phyloP scores from a whole-genome alignment of 1,284 basidiomycete species.

The Dichomitus squalens region DNA sequence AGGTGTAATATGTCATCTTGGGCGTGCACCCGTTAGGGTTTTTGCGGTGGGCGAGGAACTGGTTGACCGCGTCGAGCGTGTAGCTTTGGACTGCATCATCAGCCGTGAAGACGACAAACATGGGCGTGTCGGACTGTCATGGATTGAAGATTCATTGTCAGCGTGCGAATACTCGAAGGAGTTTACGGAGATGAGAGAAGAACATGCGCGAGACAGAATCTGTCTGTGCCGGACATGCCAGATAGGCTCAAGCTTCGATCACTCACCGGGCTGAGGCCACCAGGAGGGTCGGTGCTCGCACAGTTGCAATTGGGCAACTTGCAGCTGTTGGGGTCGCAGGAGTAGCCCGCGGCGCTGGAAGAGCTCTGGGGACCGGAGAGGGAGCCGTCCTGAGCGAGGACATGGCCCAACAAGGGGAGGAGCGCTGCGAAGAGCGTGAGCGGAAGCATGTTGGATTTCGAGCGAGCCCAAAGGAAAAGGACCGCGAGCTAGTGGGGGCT shows the following conservation, averaged over 20 bases:
- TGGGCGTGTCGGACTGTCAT: constrained; percentile 60
- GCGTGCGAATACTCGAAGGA: not conserved
- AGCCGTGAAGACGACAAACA: constrained; percentile 74
- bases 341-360: constrained; percentile 60
- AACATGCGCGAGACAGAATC: constrained; percentile 4
- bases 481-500: constrained; percentile 2
- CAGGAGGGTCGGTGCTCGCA: constrained; percentile 72
- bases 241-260: constrained; percentile 8
- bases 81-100: constrained; percentile 78
- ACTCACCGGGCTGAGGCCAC: constrained; percentile 64
- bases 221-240: not conserved
- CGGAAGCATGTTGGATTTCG: constrained; percentile 35
- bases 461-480: not conserved
- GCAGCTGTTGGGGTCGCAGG: constrained; percentile 67
- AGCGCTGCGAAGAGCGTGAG: constrained; percentile 36
- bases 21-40: constrained; percentile 84
- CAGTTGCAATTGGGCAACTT: constrained; percentile 73
- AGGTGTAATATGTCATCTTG: constrained; percentile 78
- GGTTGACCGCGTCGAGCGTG: constrained; percentile 70
- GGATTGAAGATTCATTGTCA: not conserved
- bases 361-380: constrained; percentile 51
- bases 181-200: constrained; percentile 8
- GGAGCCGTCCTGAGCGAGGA: constrained; percentile 52
- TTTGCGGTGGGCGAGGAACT: constrained; percentile 75
- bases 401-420: constrained; percentile 32